A percentile compares a stretch with the other conserved stretches of the same genome.
phyloP scores from a whole-genome alignment of 139 green algal genomes.

The Volvox reticuliferus region DNA sequence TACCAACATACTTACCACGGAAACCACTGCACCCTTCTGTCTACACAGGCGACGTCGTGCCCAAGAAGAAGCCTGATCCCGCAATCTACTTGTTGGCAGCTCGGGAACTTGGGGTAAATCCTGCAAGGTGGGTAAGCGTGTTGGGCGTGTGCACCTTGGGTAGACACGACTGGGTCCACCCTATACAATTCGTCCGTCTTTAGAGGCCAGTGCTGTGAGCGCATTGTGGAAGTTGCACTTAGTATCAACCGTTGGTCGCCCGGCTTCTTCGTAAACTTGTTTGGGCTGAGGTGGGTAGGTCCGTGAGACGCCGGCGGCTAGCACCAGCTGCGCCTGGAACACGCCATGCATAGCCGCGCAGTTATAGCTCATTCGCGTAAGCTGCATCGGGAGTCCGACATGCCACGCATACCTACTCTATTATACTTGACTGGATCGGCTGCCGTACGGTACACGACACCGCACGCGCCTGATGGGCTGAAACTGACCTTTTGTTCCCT shows the following conservation, averaged over 20 bases:
- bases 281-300: too few species aligned
- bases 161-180: too few species aligned
- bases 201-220: background rate
- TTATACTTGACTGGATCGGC: background rate
- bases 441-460: background rate
- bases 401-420: background rate
- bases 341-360: too few species aligned
- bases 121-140: constrained; percentile 69
- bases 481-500: background rate
- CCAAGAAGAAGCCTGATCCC: constrained; percentile 98
- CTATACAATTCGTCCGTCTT: background rate
- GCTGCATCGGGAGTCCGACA: background rate
- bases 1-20: background rate
- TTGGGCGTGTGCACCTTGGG: too few species aligned
- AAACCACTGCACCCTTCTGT: background rate
- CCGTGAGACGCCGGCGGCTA: too few species aligned
- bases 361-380: background rate
- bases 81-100: constrained; percentile 96
- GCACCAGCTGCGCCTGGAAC: background rate
- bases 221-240: background rate
- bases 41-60: constrained; percentile 84
- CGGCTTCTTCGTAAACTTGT: background rate
- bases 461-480: too few species aligned
- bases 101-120: constrained; percentile 85
- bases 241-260: background rate